Conservation (phyloP, 441 rosid genomes). For the Mallotus repandus region DNA sequence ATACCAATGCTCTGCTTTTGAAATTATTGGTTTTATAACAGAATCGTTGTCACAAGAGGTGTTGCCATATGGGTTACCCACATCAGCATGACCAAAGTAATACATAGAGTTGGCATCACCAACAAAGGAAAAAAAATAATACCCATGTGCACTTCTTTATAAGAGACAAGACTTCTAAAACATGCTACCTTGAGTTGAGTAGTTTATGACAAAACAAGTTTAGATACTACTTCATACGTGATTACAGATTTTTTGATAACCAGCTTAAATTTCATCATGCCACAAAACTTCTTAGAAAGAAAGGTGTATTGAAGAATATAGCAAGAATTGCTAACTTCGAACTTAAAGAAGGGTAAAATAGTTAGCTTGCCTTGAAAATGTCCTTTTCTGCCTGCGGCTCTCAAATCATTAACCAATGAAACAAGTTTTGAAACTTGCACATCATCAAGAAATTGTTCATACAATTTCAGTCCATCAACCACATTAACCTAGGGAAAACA, state of each 20-base stretch:
- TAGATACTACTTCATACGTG: neutral
- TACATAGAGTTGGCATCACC: neutral
- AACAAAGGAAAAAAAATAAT: neutral
- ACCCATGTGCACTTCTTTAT: no score
- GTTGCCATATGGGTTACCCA: no score
- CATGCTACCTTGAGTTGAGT: neutral
- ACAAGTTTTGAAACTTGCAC: constrained; percentile 61
- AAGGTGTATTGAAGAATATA: neutral
- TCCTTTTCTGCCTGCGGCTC: constrained; percentile 69
- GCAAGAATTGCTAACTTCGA: neutral
- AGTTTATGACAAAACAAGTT: neutral
- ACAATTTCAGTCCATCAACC: constrained; percentile 82
- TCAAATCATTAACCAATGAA: constrained; percentile 68
- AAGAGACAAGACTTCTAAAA: neutral
- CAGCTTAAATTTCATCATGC: neutral
- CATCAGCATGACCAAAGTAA: neutral
- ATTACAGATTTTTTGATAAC: no score
- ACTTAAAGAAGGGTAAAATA: constrained; percentile 4
- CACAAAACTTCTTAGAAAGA: neutral
- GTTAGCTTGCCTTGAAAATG: constrained; percentile 74
- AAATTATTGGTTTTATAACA: neutral
- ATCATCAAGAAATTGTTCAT: constrained; percentile 53
- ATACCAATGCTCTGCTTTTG: neutral
- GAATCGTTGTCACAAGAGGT: neutral
- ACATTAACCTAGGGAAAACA: constrained; percentile 64